Evolutionary conservation across 1,284 basidiomycete species (phyloP).

Genomic region (Puccinia horiana): DNA sequence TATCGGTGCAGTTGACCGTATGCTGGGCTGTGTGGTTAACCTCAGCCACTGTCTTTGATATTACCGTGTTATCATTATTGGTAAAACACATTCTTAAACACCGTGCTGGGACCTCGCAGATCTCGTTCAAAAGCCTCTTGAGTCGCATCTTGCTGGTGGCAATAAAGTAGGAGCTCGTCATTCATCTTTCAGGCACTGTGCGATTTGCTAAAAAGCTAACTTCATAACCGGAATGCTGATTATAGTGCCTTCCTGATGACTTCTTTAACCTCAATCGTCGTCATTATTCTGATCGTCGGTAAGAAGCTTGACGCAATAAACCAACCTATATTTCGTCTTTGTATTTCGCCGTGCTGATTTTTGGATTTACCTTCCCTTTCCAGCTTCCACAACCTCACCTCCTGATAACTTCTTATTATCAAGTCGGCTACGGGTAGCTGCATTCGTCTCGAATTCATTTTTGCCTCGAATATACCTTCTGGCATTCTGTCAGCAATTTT

Average conservation of each 20-base stretch:
- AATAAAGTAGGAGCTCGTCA: not conserved
- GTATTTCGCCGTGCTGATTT: not conserved
- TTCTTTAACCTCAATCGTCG: conserved; percentile 25
- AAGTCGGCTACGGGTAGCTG: conserved; percentile 18
- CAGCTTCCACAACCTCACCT: conserved; percentile 11
- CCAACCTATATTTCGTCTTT: no score
- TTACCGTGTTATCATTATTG: conserved; percentile 9
- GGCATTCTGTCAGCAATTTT: conserved; percentile 27
- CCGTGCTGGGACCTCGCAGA: conserved; percentile 24
- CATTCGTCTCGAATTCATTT: conserved; percentile 29
- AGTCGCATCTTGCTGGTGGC: conserved; percentile 31
- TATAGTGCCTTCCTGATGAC: conserved; percentile 33
- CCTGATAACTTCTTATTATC: conserved; percentile 1
- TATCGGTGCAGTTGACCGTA: conserved; percentile 26
- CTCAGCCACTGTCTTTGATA: conserved; percentile 29
- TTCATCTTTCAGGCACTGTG: not conserved
- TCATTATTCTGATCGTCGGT: conserved; percentile 19
- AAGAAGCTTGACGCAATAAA: not conserved
- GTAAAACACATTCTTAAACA: conserved; percentile 12
- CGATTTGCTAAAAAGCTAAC: not conserved
- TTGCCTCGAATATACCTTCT: conserved; percentile 39
- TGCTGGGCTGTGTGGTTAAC: conserved; percentile 31
- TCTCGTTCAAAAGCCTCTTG: conserved; percentile 7
- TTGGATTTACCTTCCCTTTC: not conserved
- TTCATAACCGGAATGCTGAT: not conserved